Evolutionary conservation across 441 rosid genomes (phyloP), one percentile per base, ranked within the genome.

Genomic region (Populus hybrid): DNA sequence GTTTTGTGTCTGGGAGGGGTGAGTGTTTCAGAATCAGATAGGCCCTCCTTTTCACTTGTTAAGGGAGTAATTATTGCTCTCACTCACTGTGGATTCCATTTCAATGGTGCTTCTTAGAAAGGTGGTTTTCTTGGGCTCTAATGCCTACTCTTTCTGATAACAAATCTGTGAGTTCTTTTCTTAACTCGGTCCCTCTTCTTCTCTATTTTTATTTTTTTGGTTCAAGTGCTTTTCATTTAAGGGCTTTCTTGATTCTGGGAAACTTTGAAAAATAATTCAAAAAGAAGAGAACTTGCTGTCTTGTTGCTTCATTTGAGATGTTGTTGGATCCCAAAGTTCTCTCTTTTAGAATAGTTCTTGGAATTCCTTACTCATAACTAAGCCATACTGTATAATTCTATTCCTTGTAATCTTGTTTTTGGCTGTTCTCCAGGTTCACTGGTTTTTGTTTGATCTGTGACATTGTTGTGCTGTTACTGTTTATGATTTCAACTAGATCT

Each of bases 131-230:
- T 28, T 76, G 74, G 74, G 35, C 67, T 80, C 11, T 70, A 64
- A 70, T 76, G 76, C 69, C 73, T 72, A 16, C 76, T 64, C 9
- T 3, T 46, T 12, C 74, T 69, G 77, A 54, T 75, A 73, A 81
- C 69, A 66, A 84, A 76, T 83, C 83, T 76, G 90, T 87, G 84
- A 75, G 90, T 81, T 67, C 65, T 72, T 28, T 65, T 67, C 42
- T 75, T 50, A 70, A 4, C 18, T 72, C n/a, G 21, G 35, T 10
- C n/a, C 66, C 30, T 12, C 66, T 40, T n/a, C 61, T 32, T 23
- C 16, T 3, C 14, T 30, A 3, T 30, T 3, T 1, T 46, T 18
- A n/a, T 16, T n/a, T 18, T 21, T 30, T 3, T 78, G 34, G 18
- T 74, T 70, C 61, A 26, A 38, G 36, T 54, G 73, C 32, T 61